Conservation (phyloP, 495 filamentous ascomycete genomes). For the Neurospora sp. region DNA sequence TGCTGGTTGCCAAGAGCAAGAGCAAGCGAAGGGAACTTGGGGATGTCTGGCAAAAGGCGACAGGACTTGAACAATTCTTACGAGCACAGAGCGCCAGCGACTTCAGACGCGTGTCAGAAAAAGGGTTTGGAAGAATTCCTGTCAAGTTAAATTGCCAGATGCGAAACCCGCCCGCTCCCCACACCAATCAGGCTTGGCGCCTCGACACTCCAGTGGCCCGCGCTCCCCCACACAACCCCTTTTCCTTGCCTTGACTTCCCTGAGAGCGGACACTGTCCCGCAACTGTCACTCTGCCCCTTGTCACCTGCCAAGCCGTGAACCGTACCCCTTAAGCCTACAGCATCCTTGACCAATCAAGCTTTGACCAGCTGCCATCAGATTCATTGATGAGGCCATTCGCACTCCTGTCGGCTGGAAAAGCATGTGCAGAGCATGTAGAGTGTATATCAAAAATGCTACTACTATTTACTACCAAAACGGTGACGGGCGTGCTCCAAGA, state of each 20-base stretch:
- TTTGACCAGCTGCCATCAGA: not conserved
- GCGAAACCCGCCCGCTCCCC: conserved; percentile 8
- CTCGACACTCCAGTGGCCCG: not conserved
- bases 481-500: not conserved
- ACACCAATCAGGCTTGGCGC: conserved; percentile 14
- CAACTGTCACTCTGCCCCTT: not conserved
- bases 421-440: not conserved
- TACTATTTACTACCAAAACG: not conserved
- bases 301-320: not conserved
- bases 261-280: not conserved
- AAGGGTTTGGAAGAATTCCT: conserved; percentile 13
- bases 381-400: not conserved
- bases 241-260: not conserved
- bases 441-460: not conserved
- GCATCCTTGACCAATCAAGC: not conserved
- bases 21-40: not conserved
- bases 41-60: not conserved
- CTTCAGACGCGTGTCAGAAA: conserved; percentile 19
- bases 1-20: not conserved
- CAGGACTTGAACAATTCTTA: not conserved
- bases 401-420: not conserved
- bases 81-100: not conserved
- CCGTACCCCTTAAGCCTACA: not conserved
- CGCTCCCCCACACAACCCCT: not conserved
- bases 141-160: conserved; percentile 22